Base-by-base conservation (phyloP, 1,284 basidiomycete genomes). In the Inonotus hispidus region DNA sequence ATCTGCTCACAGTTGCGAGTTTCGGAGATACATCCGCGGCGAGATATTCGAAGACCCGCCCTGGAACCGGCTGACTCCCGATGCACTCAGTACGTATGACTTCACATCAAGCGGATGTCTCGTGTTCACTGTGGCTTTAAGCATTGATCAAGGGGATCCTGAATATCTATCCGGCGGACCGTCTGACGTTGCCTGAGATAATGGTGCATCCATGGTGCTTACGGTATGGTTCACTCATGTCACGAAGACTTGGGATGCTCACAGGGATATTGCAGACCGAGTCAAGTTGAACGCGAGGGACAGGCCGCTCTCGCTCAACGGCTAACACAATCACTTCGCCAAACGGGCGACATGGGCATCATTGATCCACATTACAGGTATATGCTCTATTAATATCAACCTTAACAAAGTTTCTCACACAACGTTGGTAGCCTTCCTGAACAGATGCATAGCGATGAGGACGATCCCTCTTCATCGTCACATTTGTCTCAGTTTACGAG, bases 1-100 rank as follows among this genome's bases (percentile, higher is more conserved):
- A 2, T 94, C 94, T 0, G 70, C 74, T 0, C 78, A 80, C 21
- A 93, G 90, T 64, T 82, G 84, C 1, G 96, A 99, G 73, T 99
- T 85, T 71, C 71, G 75, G 27, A 82, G 85, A 6, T 99, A 92
- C 72, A 70, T 90, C 1, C 80, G 80, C 0, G 94, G 94, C 1
- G 77, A 88, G 58, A 84, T 96, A 57, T 87, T 93, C 66, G 71
- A 82, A 7, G 85, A 92, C 66, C 79, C 80, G 2, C 96, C 96
- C 0, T 99, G 96, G 96, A 84, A 79, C 62, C 77, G 85, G 16
- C 83, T 98, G 56, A 75, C 78, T 16, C 70, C 74, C 1, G 78
- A 83, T 55, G 82, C 84, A 0, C 76, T 88, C 25, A 84, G 87
- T 94, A 83, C 74, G 2, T 23, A 19, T 39, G 39, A 57, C 37